These are phyloP conservation scores for Esteya vermicola DNA, from an alignment of 2,329 filamentous ascomycete species.

Conservation along the genomic window DNA sequence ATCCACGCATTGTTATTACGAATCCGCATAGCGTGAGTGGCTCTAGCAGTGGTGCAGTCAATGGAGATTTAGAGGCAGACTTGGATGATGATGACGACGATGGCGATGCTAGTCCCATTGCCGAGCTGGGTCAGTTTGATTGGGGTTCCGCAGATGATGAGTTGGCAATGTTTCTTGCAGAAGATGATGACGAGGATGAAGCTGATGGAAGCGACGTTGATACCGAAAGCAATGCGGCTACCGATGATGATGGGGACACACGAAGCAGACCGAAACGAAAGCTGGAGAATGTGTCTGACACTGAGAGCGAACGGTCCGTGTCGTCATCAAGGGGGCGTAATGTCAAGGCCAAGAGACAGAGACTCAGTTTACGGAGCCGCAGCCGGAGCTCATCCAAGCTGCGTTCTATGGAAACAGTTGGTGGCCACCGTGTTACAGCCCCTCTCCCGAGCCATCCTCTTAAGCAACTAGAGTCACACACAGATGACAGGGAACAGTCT, in stretches of 20 bases:
- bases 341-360: constrained; percentile 35
- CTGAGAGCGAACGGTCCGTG: constrained; percentile 16
- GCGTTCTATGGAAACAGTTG: constrained; percentile 11
- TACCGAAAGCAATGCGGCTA: constrained; percentile 18
- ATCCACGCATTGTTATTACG: not conserved
- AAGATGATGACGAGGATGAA: constrained; percentile 34
- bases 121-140: constrained; percentile 43
- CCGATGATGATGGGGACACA: constrained; percentile 20
- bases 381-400: constrained; percentile 31
- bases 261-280: constrained; percentile 11
- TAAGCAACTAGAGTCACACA: constrained; percentile 14
- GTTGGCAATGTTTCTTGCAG: constrained; percentile 57
- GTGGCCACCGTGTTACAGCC: no score
- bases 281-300: constrained; percentile 17
- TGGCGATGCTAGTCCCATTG: constrained; percentile 34
- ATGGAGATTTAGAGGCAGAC: constrained; percentile 18
- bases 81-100: constrained; percentile 33
- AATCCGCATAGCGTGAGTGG: not conserved
- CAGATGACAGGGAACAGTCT: not conserved
- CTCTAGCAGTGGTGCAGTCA: constrained; percentile 15
- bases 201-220: constrained; percentile 17
- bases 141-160: constrained; percentile 56
- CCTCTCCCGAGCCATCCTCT: constrained; percentile 20
- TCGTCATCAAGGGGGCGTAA: constrained; percentile 20
- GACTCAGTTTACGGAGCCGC: constrained; percentile 25